Percentiles rank a stretch among this genome's conserved stretches.
These are phyloP conservation scores for Discostella pseudostelligera DNA, from an alignment of 108 stramenopile genomes.

Conservation along the genomic window DNA sequence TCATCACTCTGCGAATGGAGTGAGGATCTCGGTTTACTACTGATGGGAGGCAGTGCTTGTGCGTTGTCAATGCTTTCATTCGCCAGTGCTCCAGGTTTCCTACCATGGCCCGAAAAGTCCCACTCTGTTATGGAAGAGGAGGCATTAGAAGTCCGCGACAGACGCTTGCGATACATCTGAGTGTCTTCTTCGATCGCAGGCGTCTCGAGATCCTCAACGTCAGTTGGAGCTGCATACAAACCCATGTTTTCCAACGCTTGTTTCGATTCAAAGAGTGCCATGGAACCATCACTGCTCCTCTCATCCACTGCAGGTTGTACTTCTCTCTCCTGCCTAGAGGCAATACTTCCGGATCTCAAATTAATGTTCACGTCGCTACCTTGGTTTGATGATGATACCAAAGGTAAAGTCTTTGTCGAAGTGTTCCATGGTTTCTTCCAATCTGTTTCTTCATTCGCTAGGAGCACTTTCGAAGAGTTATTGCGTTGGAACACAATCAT, in stretches of 20 bases:
- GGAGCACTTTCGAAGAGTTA: conserved; percentile 6
- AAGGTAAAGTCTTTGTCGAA: background rate
- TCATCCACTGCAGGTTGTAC: conserved; percentile 13
- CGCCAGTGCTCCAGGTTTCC: background rate
- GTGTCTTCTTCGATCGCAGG: background rate
- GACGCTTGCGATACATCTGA: conserved; percentile 5
- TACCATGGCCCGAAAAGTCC: conserved; percentile 18
- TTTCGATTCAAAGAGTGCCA: conserved; percentile 27
- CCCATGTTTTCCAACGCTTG: conserved; percentile 31
- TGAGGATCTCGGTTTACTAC: background rate
- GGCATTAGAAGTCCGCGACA: conserved; percentile 9
- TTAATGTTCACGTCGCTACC: background rate
- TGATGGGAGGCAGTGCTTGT: background rate
- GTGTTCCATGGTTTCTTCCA: conserved; percentile 37
- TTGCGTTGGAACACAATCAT: conserved; percentile 8
- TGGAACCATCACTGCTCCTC: conserved; percentile 16
- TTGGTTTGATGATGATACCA: background rate
- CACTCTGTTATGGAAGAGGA: conserved; percentile 26
- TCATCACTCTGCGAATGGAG: background rate
- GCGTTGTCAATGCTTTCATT: background rate
- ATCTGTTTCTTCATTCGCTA: conserved; percentile 23
- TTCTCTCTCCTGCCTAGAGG: background rate
- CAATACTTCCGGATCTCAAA: background rate
- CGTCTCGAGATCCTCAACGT: background rate
- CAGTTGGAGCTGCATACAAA: conserved; percentile 8